Conservation (phyloP, 2,329 filamentous ascomycete species). For the Diaporthe sp. region DNA sequence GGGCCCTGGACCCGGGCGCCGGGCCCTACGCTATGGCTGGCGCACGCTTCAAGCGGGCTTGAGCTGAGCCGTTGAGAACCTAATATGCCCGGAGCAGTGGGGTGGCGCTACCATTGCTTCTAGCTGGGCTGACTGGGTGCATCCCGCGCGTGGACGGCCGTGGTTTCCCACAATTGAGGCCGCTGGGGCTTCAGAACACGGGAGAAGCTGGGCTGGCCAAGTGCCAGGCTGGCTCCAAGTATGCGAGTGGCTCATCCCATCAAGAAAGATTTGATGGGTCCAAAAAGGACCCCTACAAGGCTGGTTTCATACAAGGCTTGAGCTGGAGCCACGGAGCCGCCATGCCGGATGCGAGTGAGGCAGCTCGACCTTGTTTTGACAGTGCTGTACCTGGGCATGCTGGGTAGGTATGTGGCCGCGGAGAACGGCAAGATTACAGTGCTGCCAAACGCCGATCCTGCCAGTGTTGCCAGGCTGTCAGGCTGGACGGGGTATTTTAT, state of each 20-base stretch:
- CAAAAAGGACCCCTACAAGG: slow-evolving; percentile 16
- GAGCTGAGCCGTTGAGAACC: slow-evolving; percentile 14
- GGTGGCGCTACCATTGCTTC: background rate
- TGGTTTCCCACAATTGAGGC: background rate
- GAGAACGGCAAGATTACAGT: slow-evolving; percentile 14
- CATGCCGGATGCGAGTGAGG: slow-evolving; percentile 5
- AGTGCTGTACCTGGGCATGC: background rate
- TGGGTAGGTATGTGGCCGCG: background rate
- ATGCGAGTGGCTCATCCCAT: background rate
- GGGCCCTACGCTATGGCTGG: background rate
- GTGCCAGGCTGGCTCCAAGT: slow-evolving; percentile 2
- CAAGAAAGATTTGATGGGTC: slow-evolving; percentile 8
- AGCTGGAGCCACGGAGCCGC: slow-evolving; percentile 26
- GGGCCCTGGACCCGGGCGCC: no score
- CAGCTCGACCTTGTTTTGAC: background rate
- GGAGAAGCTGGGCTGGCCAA: background rate
- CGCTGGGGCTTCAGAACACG: background rate
- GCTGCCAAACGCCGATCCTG: slow-evolving; percentile 7
- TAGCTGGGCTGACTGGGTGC: background rate
- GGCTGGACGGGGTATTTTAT: background rate
- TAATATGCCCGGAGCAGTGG: background rate
- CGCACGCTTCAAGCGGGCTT: background rate
- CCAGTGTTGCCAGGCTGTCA: slow-evolving; percentile 17
- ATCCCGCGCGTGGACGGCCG: background rate
- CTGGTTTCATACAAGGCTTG: slow-evolving; percentile 19